Evolutionary conservation across 169 alveolate species (phyloP).

Genomic region (Cryptosporidium xiaoi): DNA sequence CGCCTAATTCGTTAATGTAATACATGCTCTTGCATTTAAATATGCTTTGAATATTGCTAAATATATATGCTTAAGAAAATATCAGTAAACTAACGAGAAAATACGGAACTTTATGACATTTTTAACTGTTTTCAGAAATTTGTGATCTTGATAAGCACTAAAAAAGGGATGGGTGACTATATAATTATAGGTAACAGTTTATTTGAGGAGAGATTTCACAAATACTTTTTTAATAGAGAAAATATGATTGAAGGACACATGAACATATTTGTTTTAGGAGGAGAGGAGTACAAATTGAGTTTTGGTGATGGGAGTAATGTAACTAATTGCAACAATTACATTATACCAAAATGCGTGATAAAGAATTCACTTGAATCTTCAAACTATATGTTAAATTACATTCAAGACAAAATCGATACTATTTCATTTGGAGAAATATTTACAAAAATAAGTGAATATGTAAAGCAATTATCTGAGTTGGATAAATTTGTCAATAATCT

Average conservation of each 20-base stretch:
- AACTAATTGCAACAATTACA: neutral
- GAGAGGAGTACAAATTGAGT: neutral
- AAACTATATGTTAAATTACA: neutral
- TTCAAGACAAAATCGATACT: neutral
- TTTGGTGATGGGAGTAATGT: neutral
- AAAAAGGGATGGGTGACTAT: constrained; percentile 27
- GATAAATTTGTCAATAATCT: neutral
- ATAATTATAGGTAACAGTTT: constrained; percentile 35
- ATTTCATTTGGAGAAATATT: constrained; percentile 18
- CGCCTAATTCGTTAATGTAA: too few species aligned
- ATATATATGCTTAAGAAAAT: too few species aligned
- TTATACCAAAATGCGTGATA: constrained; percentile 35
- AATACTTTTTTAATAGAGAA: neutral
- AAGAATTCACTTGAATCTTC: constrained; percentile 6
- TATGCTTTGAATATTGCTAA: too few species aligned
- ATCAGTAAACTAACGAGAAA: too few species aligned
- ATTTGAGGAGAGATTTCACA: constrained; percentile 12
- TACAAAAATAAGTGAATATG: neutral
- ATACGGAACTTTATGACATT: too few species aligned
- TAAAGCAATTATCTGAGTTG: neutral
- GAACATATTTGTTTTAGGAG: constrained; percentile 1
- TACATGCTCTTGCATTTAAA: too few species aligned
- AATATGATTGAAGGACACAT: neutral
- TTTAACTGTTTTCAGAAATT: too few species aligned
- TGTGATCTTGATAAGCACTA: too few species aligned